phyloP scores from a whole-genome alignment of 306 rosid genomes.

The Quercus agrifolia region DNA sequence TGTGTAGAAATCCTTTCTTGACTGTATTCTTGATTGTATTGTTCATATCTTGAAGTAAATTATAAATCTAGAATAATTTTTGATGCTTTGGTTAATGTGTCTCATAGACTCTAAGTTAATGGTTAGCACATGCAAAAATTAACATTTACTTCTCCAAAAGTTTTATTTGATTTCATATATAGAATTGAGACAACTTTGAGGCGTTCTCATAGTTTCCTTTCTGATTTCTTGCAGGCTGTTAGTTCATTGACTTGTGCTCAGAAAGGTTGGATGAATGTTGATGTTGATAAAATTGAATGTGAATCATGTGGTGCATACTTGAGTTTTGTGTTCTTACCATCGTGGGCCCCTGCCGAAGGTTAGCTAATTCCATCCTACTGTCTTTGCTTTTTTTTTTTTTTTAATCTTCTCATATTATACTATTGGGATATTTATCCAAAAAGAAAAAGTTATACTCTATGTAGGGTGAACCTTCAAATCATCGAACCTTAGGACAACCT shows the following conservation, averaged over 20 bases:
- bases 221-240: slow-evolving; percentile 52
- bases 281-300: slow-evolving; percentile 78
- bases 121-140: neutral
- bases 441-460: too few species aligned
- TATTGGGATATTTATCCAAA: neutral
- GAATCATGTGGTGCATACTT: slow-evolving; percentile 74
- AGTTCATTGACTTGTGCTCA: slow-evolving; percentile 85
- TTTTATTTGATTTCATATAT: neutral
- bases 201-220: slow-evolving; percentile 20
- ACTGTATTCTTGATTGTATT: too few species aligned
- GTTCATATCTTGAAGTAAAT: too few species aligned
- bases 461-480: neutral
- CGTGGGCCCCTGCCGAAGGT: slow-evolving; percentile 86
- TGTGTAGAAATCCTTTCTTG: too few species aligned
- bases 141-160: neutral
- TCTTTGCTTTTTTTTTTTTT: slow-evolving; percentile 4
- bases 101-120: neutral
- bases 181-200: neutral
- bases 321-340: slow-evolving; percentile 49
- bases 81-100: neutral
- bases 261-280: slow-evolving; percentile 90
- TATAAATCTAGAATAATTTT: too few species aligned
- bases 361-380: slow-evolving; percentile 27
- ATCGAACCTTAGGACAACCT: neutral
- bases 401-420: slow-evolving; percentile 17